These are phyloP conservation scores for Bonia amplexicaulis DNA, from an alignment of 176 grass and related monocot genomes.

Conservation along the genomic window DNA sequence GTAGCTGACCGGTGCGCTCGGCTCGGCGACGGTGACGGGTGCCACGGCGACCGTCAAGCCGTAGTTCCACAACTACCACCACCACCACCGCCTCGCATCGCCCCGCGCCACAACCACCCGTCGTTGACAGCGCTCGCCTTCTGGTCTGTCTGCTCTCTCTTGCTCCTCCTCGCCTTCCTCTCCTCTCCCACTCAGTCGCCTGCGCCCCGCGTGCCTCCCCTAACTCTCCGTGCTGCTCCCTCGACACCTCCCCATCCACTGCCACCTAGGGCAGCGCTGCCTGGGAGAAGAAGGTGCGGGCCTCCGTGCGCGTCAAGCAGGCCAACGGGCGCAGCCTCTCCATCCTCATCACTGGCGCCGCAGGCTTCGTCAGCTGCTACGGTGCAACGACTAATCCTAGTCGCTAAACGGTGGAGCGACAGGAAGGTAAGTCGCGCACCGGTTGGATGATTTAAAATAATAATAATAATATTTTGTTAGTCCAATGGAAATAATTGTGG, in stretches of 20 bases:
- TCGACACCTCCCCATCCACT: conserved; percentile 28
- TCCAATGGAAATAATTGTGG: no score
- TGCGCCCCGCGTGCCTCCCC: conserved; percentile 8
- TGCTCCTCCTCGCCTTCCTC: conserved; percentile 72
- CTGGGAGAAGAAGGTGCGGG: conserved; percentile 73
- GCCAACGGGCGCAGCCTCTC: conserved; percentile 31
- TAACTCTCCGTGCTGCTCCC: conserved; percentile 55
- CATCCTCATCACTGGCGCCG: conserved; percentile 69
- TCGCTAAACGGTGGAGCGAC: no score
- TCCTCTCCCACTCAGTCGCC: conserved; percentile 51
- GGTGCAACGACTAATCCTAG: no score
- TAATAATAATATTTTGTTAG: no score
- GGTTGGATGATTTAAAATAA: no score
- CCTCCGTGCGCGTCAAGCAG: conserved; percentile 48
- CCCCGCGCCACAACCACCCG: conserved; percentile 54
- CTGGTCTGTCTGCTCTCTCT: conserved; percentile 73
- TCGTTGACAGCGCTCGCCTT: conserved; percentile 50
- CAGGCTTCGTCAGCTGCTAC: conserved; percentile 73
- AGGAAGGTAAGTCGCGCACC: no score
- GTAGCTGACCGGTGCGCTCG: conserved; percentile 44
- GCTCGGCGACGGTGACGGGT: conserved; percentile 28
- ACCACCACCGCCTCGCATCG: conserved; percentile 55
- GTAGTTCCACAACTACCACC: conserved; percentile 73
- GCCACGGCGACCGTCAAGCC: conserved; percentile 39
- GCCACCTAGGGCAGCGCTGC: conserved; percentile 59